Evolutionary conservation across 2,329 filamentous ascomycete genomes (phyloP).

Genomic region (Plenodomus tracheiphilus): DNA sequence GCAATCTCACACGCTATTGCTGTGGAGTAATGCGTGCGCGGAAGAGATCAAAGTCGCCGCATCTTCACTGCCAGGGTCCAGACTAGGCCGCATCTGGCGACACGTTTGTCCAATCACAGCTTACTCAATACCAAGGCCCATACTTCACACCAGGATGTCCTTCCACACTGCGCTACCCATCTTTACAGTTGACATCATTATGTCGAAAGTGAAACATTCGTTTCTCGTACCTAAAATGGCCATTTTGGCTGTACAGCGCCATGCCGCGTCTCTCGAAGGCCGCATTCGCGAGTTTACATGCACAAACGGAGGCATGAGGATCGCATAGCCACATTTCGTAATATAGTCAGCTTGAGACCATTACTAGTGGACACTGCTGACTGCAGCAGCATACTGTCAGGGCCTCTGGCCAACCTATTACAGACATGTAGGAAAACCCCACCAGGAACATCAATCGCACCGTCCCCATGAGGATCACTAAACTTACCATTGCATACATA

Average conservation of each 20-base stretch:
- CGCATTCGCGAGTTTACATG: background rate
- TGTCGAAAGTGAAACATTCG: too few relatives aligned
- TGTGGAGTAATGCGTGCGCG: slow-evolving; percentile 6
- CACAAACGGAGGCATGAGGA: too few relatives aligned
- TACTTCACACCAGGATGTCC: background rate
- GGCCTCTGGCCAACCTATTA: background rate
- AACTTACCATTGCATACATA: too few relatives aligned
- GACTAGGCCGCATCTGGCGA: slow-evolving; percentile 21
- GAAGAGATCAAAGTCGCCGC: slow-evolving; percentile 37
- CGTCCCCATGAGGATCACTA: background rate
- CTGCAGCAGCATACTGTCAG: background rate
- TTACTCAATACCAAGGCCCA: slow-evolving; percentile 1
- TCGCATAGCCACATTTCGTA: background rate
- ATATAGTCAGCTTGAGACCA: background rate
- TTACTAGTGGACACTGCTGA: background rate
- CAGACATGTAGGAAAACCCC: background rate
- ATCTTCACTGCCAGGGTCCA: slow-evolving; percentile 21
- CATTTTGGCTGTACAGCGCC: too few relatives aligned
- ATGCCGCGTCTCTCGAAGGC: too few relatives aligned
- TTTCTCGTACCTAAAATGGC: too few relatives aligned
- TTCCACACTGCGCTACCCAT: too few relatives aligned
- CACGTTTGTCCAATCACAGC: slow-evolving; percentile 25
- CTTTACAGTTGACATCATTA: too few relatives aligned
- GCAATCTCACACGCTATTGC: slow-evolving; percentile 2
- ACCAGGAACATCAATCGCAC: background rate